A percentile compares a stretch with the other conserved stretches of the same genome.
Evolutionary conservation across 2,329 filamentous ascomycete genomes (phyloP).

Genomic region (Pseudonectria buxi): DNA sequence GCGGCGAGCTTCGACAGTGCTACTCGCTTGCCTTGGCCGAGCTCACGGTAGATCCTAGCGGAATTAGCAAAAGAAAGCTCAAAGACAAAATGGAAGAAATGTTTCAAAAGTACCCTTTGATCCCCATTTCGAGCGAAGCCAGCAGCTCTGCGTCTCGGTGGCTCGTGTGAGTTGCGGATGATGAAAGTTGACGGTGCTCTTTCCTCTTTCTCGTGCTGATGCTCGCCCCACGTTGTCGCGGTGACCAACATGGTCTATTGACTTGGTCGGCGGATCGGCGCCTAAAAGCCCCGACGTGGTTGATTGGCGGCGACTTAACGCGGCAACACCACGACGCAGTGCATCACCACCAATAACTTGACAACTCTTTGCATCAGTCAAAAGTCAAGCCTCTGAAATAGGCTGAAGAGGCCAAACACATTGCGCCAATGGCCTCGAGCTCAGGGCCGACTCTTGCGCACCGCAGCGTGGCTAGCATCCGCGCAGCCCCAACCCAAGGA

Average conservation of each 20-base stretch:
- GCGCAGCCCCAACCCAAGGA: constrained; percentile 33
- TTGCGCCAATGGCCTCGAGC: constrained; percentile 36
- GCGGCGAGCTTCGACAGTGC: constrained; percentile 78
- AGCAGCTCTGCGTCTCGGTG: constrained; percentile 2
- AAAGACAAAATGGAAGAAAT: rapidly evolving
- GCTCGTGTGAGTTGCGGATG: constrained; percentile 12
- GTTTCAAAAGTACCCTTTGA: constrained; percentile 47
- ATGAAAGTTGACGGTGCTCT: constrained; percentile 14
- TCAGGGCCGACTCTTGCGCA: constrained; percentile 44
- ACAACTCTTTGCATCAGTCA: constrained; percentile 2
- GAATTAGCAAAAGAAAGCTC: constrained; percentile 4
- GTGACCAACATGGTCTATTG: constrained; percentile 22
- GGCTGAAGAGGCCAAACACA: not conserved
- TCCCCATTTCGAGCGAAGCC: constrained; percentile 45
- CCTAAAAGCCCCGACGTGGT: constrained; percentile 15
- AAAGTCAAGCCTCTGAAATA: not conserved
- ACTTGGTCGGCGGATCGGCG: constrained; percentile 25
- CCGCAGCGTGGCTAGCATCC: constrained; percentile 52
- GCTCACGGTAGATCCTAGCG: constrained; percentile 77
- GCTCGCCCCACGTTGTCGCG: constrained; percentile 24
- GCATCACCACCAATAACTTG: constrained; percentile 8
- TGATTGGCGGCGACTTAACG: constrained; percentile 9
- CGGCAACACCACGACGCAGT: constrained; percentile 8
- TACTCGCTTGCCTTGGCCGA: constrained; percentile 72
- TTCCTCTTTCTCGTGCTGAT: too few species aligned